Evolutionary conservation across 192 early-diverging fungal genomes (phyloP).

Genomic region (Radiomyces spectabilis): DNA sequence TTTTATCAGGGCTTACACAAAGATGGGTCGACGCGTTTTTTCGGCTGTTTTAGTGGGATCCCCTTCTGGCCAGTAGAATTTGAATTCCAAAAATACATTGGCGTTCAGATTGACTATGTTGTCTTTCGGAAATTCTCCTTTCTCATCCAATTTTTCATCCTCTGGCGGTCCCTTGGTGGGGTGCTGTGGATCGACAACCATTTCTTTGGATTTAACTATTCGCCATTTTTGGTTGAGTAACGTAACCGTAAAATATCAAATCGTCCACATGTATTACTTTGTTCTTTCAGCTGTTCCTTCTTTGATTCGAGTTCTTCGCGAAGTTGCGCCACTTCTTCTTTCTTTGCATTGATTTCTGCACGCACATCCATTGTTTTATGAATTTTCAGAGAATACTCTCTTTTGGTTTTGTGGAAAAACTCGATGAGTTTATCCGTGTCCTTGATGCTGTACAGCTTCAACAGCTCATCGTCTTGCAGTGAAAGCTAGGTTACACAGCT

Average conservation of each 20-base stretch:
- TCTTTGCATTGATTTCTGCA: constrained; percentile 4
- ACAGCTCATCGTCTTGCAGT: constrained; percentile 4
- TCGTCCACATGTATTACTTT: no score
- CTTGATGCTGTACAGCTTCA: not conserved
- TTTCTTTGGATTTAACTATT: no score
- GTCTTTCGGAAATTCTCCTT: no score
- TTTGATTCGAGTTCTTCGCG: no score
- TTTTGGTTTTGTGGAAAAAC: constrained; percentile 14
- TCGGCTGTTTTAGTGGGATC: constrained; percentile 3
- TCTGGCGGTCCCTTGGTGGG: no score
- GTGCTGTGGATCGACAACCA: no score
- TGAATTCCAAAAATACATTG: constrained; percentile 26
- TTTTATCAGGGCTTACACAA: constrained; percentile 17
- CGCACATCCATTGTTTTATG: constrained; percentile 19
- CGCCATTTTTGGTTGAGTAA: no score
- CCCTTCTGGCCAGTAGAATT: not conserved
- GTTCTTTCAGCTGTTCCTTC: no score
- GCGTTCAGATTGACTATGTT: constrained; percentile 21
- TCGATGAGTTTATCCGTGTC: constrained; percentile 23
- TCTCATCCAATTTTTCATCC: no score
- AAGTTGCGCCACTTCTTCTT: not conserved
- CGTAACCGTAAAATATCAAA: no score
- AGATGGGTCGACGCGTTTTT: constrained; percentile 9
- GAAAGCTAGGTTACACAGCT: constrained; percentile 3
- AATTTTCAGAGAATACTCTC: constrained; percentile 23